Conservation (phyloP, 495 filamentous ascomycete genomes). For the Xylaria telfairii region DNA sequence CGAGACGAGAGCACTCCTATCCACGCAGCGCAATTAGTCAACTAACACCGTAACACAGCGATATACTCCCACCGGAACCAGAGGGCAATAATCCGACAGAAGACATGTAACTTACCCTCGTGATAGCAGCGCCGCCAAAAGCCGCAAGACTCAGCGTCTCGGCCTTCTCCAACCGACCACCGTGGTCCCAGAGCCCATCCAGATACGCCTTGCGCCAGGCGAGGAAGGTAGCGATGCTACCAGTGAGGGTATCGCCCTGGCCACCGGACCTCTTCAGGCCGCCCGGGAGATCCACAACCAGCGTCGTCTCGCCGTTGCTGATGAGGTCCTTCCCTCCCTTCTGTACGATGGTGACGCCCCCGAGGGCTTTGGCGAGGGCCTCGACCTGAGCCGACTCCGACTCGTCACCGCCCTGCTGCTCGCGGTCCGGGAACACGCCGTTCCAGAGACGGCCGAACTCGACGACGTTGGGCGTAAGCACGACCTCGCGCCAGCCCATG, state of each 20-base stretch:
- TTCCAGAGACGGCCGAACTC: conserved; percentile 86
- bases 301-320: conserved; percentile 76
- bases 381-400: conserved; percentile 65
- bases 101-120: conserved; percentile 59
- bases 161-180: conserved; percentile 56
- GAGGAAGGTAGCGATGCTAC: conserved; percentile 83
- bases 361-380: conserved; percentile 75
- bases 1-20: conserved; percentile 83
- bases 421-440: conserved; percentile 63
- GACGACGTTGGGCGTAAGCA: conserved; percentile 92
- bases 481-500: conserved; percentile 79
- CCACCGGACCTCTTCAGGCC: conserved; percentile 91
- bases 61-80: too few relatives aligned
- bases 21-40: conserved; percentile 24
- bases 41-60: too few relatives aligned
- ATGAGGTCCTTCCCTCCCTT: conserved; percentile 89
- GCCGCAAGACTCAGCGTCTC: conserved; percentile 81
- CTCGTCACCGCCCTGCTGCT: conserved; percentile 43
- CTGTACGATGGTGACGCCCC: conserved; percentile 88
- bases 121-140: conserved; percentile 85
- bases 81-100: not conserved
- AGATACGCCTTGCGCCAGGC: conserved; percentile 87
- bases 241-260: conserved; percentile 95
- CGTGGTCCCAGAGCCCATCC: conserved; percentile 81
- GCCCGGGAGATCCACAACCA: conserved; percentile 75